These are phyloP conservation scores for Citrus medica DNA, from an alignment of 345 rosid species.

Conservation along the genomic window DNA sequence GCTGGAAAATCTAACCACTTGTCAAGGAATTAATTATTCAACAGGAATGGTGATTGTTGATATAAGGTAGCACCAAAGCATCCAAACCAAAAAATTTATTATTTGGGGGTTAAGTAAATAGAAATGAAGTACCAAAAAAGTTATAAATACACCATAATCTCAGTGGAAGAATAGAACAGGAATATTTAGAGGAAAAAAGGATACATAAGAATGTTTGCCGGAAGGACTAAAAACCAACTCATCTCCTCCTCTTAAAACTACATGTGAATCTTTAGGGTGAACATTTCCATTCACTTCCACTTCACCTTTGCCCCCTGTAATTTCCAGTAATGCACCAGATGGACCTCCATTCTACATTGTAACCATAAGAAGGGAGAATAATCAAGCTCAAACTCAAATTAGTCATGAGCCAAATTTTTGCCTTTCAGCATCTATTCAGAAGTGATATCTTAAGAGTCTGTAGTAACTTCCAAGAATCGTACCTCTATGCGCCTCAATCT, in stretches of 20 bases:
- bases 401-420: slow-evolving; percentile 8
- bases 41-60: slow-evolving; percentile 2
- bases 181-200: slow-evolving; percentile 39
- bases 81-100: neutral
- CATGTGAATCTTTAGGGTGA: slow-evolving; percentile 40
- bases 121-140: neutral
- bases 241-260: slow-evolving; percentile 79
- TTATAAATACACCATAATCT: neutral
- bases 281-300: slow-evolving; percentile 83
- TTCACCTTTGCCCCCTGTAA: slow-evolving; percentile 71
- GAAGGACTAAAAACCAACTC: slow-evolving; percentile 72
- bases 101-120: neutral
- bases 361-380: slow-evolving; percentile 22
- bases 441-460: neutral
- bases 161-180: neutral
- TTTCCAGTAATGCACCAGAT: slow-evolving; percentile 62
- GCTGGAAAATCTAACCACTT: slow-evolving; percentile 71
- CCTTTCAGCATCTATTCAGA: slow-evolving; percentile 3
- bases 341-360: slow-evolving; percentile 55
- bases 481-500: slow-evolving; percentile 79
- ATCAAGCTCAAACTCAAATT: neutral
- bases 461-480: slow-evolving; percentile 9
- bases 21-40: slow-evolving; percentile 44
- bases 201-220: slow-evolving; percentile 94
- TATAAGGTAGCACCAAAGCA: slow-evolving; percentile 8